phyloP scores from a whole-genome alignment of 106 monocot species.

The Dendrobium nobile region DNA sequence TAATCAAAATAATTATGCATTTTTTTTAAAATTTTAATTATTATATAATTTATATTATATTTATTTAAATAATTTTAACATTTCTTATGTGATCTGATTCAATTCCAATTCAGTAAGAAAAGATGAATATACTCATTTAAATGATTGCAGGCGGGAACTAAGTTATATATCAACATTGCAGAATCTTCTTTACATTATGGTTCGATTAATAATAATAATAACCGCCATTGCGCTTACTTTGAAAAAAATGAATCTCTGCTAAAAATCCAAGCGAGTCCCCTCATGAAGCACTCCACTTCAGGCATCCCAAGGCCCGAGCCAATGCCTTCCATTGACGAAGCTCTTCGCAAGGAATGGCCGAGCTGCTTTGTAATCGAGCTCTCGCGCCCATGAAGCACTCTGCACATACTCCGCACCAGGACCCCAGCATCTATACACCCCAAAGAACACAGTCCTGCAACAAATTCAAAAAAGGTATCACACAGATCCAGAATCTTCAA shows the following conservation, averaged over 20 bases:
- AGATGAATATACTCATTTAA: neutral
- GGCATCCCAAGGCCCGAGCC: slow-evolving; percentile 63
- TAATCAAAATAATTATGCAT: no score
- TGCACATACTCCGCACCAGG: slow-evolving; percentile 61
- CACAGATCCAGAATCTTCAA: neutral
- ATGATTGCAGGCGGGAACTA: neutral
- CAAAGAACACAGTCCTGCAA: slow-evolving; percentile 85
- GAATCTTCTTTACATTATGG: no score
- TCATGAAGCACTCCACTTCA: slow-evolving; percentile 11
- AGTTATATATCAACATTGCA: neutral
- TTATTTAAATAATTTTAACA: no score
- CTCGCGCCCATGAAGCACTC: slow-evolving; percentile 57
- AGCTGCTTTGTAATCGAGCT: slow-evolving; percentile 58
- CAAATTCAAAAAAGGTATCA: neutral
- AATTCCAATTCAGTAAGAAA: neutral
- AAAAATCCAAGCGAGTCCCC: neutral
- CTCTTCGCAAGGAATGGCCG: slow-evolving; percentile 73
- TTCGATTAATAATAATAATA: no score
- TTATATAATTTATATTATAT: no score
- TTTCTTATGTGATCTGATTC: no score
- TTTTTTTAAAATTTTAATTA: no score
- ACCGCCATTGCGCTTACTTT: no score
- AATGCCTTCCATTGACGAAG: slow-evolving; percentile 93
- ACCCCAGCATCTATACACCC: slow-evolving; percentile 77
- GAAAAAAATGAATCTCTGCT: no score